A percentile compares a stretch with the other conserved stretches of the same genome.
These are phyloP conservation scores for Dothiorella sarmentorum DNA, from an alignment of 2,329 filamentous ascomycete species.

Conservation along the genomic window DNA sequence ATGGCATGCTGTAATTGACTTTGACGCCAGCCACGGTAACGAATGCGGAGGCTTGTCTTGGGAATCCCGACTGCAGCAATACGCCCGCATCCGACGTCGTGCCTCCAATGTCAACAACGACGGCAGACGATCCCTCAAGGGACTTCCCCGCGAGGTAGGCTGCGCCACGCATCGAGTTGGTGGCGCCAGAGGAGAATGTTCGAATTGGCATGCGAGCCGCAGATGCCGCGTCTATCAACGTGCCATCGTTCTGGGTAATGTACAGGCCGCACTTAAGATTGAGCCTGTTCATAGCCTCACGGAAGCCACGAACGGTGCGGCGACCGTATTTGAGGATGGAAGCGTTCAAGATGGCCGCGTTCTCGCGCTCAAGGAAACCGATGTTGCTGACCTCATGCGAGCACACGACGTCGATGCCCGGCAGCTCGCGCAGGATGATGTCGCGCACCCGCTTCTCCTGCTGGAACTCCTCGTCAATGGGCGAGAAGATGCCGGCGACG, in stretches of 20 bases:
- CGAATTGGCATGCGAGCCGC: conserved; percentile 49
- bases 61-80: conserved; percentile 60
- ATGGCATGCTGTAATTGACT: conserved; percentile 46
- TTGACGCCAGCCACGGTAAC: conserved; percentile 61
- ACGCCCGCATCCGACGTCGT: conserved; percentile 64
- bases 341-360: conserved; percentile 51
- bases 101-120: conserved; percentile 63
- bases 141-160: conserved; percentile 37
- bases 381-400: conserved; percentile 51
- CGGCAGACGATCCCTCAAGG: not conserved
- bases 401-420: conserved; percentile 49
- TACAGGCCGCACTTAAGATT: conserved; percentile 48
- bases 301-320: conserved; percentile 45
- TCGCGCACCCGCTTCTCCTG: conserved; percentile 52
- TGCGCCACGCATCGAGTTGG: conserved; percentile 53
- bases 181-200: conserved; percentile 52
- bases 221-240: conserved; percentile 45
- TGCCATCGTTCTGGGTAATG: conserved; percentile 53
- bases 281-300: conserved; percentile 44
- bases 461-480: conserved; percentile 52
- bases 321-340: conserved; percentile 47
- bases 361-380: conserved; percentile 51
- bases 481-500: conserved; percentile 56
- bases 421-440: conserved; percentile 48
- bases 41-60: conserved; percentile 60